Conservation (phyloP, 2,329 filamentous ascomycete genomes). For the Arthrobotrys sphaeroides region DNA sequence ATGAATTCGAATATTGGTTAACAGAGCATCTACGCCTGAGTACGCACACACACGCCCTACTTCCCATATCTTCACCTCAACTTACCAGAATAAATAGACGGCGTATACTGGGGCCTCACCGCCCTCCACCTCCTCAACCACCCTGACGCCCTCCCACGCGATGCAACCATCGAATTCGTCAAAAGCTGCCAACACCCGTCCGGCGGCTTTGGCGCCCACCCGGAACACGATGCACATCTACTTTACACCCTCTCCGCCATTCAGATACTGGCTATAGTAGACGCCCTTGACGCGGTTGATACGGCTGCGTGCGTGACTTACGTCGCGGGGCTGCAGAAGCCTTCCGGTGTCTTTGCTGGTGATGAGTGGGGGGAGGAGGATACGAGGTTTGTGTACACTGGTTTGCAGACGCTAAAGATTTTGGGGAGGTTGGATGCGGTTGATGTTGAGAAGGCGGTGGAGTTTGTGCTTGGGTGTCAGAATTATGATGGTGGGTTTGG, state of each 20-base stretch:
- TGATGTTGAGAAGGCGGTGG: constrained; percentile 80
- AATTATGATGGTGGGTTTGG: constrained; percentile 97
- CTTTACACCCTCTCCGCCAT: constrained; percentile 94
- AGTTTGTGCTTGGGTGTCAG: constrained; percentile 80
- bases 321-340: constrained; percentile 24
- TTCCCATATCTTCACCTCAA: not conserved
- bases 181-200: constrained; percentile 80
- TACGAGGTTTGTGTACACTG: constrained; percentile 91
- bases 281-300: constrained; percentile 86
- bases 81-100: constrained; percentile 63
- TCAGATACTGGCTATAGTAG: constrained; percentile 86
- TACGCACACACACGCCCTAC: constrained; percentile 18
- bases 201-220: constrained; percentile 86
- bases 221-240: constrained; percentile 94
- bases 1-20: constrained; percentile 97
- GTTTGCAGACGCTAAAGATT: constrained; percentile 87
- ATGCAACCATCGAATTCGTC: constrained; percentile 89
- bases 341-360: constrained; percentile 85
- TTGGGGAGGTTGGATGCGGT: constrained; percentile 75
- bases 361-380: constrained; percentile 98
- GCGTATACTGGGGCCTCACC: constrained; percentile 94
- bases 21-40: constrained; percentile 93
- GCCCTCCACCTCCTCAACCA: constrained; percentile 84
- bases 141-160: constrained; percentile 81
- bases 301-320: constrained; percentile 56